These are phyloP conservation scores for Salvia miltiorrhiza DNA, from an alignment of 257 asterid species.

Conservation along the genomic window DNA sequence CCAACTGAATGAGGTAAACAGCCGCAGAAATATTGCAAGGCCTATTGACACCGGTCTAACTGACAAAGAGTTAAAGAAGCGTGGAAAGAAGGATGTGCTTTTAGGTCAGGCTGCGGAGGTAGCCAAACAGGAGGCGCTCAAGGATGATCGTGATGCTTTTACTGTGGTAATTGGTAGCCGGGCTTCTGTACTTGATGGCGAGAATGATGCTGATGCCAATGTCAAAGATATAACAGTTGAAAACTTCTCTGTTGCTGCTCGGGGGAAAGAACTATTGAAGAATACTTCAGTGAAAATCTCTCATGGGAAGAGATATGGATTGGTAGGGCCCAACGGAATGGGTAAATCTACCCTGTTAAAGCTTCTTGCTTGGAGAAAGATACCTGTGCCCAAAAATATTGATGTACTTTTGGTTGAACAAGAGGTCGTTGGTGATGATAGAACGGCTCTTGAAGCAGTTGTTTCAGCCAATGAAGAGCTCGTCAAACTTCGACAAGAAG, in stretches of 20 bases:
- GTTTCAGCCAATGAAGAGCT: conserved; percentile 73
- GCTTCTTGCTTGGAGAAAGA: conserved; percentile 64
- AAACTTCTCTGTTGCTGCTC: conserved; percentile 64
- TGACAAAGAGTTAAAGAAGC: conserved; percentile 52
- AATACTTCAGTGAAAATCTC: conserved; percentile 57
- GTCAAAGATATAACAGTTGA: conserved; percentile 64
- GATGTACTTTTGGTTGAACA: conserved; percentile 67
- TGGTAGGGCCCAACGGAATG: conserved; percentile 72
- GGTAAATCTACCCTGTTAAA: conserved; percentile 68
- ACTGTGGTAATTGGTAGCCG: conserved; percentile 66
- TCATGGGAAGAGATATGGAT: conserved; percentile 70
- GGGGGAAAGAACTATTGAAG: conserved; percentile 64
- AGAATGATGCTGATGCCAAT: conserved; percentile 65
- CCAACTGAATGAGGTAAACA: conserved; percentile 23
- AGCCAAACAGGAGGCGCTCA: conserved; percentile 61
- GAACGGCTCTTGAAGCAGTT: conserved; percentile 55
- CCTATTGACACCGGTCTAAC: conserved; percentile 38
- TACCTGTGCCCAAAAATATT: conserved; percentile 60
- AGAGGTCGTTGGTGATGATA: conserved; percentile 59
- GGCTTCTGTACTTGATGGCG: conserved; percentile 62
- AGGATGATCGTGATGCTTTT: conserved; percentile 71
- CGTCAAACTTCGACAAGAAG: conserved; percentile 52
- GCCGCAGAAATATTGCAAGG: conserved; percentile 32
- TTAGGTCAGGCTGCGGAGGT: conserved; percentile 47
- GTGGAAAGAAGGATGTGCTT: conserved; percentile 56